phyloP scores from a whole-genome alignment of 176 grass and related monocot genomes.

The Carex cristatella region DNA sequence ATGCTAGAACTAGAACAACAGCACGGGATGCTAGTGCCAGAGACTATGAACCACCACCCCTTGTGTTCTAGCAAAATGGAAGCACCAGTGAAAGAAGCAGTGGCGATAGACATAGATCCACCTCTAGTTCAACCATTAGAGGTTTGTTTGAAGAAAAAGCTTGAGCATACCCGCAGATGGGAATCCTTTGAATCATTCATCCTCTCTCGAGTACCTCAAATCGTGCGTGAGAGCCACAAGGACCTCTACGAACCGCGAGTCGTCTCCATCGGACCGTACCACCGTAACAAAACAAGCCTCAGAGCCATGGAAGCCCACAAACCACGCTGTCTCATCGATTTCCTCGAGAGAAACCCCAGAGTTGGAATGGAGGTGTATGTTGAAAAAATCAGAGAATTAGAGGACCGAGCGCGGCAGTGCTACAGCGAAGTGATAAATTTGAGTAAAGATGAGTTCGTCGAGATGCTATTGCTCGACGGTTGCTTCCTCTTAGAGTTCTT shows the following conservation, averaged over 20 bases:
- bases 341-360: not conserved
- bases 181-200: not conserved
- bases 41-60: not conserved
- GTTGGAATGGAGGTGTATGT: not conserved
- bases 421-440: constrained; percentile 17
- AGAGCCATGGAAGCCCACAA: constrained; percentile 12
- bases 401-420: constrained; percentile 9
- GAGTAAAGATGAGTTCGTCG: not conserved
- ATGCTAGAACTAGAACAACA: too few species aligned
- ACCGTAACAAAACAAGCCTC: not conserved
- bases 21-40: not conserved
- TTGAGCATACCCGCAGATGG: not conserved
- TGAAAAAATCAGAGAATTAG: not conserved
- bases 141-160: not conserved
- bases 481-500: constrained; percentile 22
- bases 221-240: not conserved
- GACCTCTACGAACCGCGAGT: constrained; percentile 23
- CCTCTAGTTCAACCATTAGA: not conserved
- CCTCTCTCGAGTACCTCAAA: constrained; percentile 14
- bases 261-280: constrained; percentile 18
- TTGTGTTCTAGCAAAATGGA: not conserved
- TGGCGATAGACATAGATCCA: not conserved
- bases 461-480: constrained; percentile 26
- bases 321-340: not conserved
- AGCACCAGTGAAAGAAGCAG: not conserved